Conservation (phyloP, 345 rosid genomes). For the Zanthoxylum bungeanum region DNA sequence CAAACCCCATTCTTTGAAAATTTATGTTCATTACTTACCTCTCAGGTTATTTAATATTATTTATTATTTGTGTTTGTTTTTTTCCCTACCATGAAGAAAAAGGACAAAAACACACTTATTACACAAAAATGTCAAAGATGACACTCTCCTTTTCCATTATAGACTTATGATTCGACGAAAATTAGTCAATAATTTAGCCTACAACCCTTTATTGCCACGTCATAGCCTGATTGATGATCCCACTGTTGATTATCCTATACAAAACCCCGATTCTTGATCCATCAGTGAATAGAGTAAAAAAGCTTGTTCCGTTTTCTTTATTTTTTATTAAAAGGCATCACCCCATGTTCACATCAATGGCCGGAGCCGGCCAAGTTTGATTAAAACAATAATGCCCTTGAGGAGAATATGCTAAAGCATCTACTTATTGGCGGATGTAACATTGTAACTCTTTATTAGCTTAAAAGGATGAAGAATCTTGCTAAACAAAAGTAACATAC, state of each 20-base stretch:
- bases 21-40: slow-evolving; percentile 2
- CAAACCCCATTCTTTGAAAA: not conserved
- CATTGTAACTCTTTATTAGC: not conserved
- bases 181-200: not conserved
- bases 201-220: not conserved
- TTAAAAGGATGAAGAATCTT: slow-evolving; percentile 1
- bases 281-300: not conserved
- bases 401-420: slow-evolving; percentile 32
- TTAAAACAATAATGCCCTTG: not conserved
- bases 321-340: not conserved
- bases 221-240: not conserved
- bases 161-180: not conserved
- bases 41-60: not conserved
- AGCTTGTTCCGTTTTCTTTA: not conserved
- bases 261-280: not conserved
- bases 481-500: not conserved
- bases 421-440: slow-evolving; percentile 14
- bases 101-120: slow-evolving; percentile 11
- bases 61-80: slow-evolving; percentile 26
- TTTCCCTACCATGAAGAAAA: slow-evolving; percentile 29
- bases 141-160: not conserved
- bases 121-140: not conserved
- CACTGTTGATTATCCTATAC: not conserved
- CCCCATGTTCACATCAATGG: not conserved
- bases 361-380: slow-evolving; percentile 21